Base-by-base conservation (phyloP, 2,329 filamentous ascomycete species). In the Cordyceps militaris region DNA sequence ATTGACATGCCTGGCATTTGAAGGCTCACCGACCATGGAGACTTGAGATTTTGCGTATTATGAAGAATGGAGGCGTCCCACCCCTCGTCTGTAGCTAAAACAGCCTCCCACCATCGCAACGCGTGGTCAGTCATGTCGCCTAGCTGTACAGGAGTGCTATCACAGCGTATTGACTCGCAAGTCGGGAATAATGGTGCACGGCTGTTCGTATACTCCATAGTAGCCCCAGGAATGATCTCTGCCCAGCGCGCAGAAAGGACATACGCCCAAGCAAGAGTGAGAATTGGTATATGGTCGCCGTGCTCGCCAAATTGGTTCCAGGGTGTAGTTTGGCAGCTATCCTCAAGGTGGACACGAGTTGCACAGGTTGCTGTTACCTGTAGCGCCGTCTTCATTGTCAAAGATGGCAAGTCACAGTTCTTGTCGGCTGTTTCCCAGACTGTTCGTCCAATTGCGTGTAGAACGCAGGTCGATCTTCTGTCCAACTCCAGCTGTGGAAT, bases 241-340 rank as follows among this genome's bases (percentile, higher is more conserved):
- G 58, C 38, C 60, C 57, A 63, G 46, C 60, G 57, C 16, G 61
- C 62, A 34, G 55, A 60, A 9, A 61, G 44, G 47, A 54, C 56
- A 60, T 61, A 61, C 3, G 57, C 58, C 60, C 49, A 63, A 43
- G 58, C 62, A 9, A 63, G 61, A 19, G 59, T 60, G 4, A 63
- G 58, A 23, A 61, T 50, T 28, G 52, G 54, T 30, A 57, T 43
- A 43, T 57, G 54, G 36, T 43, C 32, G 32, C 54, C 36, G 16
- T 24, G 40, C 23, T 50, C 34, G 46, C 42, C 44, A 26, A 57
- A 42, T 40, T 42, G 21, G 30, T 8, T 34, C 44, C 44, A 42
- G 23, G 16, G 6, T 21, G 36, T 49, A 11, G 43, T 30, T 28
- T 44, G 10, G 36, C 23, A 23, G 34, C 44, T 23, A 32, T 50